A percentile compares a stretch with the other conserved stretches of the same genome.
Conservation (phyloP, 495 filamentous ascomycete genomes). For the Podospora pseudocomata region DNA sequence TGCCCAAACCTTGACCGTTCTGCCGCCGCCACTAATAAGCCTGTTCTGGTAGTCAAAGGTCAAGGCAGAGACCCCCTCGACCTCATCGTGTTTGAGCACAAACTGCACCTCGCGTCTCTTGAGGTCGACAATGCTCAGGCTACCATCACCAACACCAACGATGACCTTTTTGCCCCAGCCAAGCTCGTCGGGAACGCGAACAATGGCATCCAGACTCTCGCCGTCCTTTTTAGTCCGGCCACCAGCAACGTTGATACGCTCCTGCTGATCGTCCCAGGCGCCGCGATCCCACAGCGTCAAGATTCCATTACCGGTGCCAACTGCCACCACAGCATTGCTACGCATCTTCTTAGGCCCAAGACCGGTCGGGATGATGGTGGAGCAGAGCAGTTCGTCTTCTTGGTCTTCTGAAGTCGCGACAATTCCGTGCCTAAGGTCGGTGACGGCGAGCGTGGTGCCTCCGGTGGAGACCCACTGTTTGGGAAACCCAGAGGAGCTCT, state of each 20-base stretch:
- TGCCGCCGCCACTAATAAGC: conserved; percentile 82
- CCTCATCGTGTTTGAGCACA: conserved; percentile 70
- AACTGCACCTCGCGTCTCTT: conserved; percentile 38
- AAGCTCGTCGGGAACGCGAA: conserved; percentile 61
- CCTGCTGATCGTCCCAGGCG: conserved; percentile 90
- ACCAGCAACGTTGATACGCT: conserved; percentile 69
- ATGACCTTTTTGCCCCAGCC: conserved; percentile 65
- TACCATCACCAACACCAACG: conserved; percentile 73
- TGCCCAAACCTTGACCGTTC: conserved; percentile 79
- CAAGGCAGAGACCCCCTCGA: conserved; percentile 73
- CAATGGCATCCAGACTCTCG: conserved; percentile 70
- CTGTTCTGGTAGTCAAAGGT: conserved; percentile 79
- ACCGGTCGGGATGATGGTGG: conserved; percentile 65
- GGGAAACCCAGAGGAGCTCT: conserved; percentile 76
- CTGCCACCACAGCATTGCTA: conserved; percentile 70
- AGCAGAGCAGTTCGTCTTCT: conserved; percentile 84
- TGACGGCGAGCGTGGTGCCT: conserved; percentile 81
- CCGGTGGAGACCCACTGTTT: conserved; percentile 94
- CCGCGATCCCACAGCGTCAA: conserved; percentile 91
- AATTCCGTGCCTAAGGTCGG: conserved; percentile 78
- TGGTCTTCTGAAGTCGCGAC: conserved; percentile 86
- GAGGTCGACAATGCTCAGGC: conserved; percentile 44
- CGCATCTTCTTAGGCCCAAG: conserved; percentile 54
- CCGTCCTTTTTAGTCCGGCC: conserved; percentile 54
- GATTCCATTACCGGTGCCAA: conserved; percentile 75